phyloP scores from a whole-genome alignment of 345 rosid species.

The Gossypium stocksii region DNA sequence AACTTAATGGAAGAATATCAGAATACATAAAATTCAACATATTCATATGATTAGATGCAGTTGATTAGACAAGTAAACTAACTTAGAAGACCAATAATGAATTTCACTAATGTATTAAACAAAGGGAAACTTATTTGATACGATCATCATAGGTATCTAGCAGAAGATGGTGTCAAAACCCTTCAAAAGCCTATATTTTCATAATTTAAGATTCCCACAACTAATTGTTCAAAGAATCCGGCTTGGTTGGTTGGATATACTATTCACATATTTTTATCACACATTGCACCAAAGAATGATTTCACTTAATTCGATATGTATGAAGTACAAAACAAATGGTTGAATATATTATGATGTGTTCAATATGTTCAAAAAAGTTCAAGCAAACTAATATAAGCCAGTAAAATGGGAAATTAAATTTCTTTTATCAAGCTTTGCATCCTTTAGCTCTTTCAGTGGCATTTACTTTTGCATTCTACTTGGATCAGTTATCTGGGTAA shows the following conservation, averaged over 20 bases:
- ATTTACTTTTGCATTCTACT: background rate
- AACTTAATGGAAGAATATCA: background rate
- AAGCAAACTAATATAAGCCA: background rate
- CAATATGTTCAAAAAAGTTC: background rate
- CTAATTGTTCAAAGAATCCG: background rate
- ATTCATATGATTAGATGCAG: background rate
- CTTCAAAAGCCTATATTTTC: background rate
- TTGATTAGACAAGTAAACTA: background rate
- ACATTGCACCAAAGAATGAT: background rate
- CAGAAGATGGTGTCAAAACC: background rate
- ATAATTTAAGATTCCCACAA: background rate
- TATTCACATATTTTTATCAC: background rate
- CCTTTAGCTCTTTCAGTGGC: background rate
- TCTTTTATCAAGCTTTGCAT: no score
- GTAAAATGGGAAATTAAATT: background rate
- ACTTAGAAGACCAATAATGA: background rate
- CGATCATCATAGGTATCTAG: background rate
- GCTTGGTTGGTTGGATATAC: background rate
- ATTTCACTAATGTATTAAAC: background rate
- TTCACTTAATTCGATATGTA: background rate
- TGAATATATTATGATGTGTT: background rate
- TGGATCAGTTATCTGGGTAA: background rate
- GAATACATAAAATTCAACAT: background rate
- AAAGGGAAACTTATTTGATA: background rate
- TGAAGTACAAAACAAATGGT: background rate